Evolutionary conservation across 345 rosid genomes (phyloP), one percentile per base, ranked within the genome.

Genomic region (Schrenkiella parvula): DNA sequence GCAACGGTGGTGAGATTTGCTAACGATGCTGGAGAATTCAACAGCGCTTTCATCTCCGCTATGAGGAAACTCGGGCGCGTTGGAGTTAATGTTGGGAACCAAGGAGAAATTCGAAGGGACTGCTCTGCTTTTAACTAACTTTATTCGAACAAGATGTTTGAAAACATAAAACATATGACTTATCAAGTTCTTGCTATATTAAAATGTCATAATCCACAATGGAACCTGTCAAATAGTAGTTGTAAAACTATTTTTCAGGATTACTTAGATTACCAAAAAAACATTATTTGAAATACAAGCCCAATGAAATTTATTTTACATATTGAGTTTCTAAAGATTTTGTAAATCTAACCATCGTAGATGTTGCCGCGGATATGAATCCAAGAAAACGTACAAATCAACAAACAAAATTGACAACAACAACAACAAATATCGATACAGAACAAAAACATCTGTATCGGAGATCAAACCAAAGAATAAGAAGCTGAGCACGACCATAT

Each of bases 41-140:
- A 82, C 39, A 76, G 17, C 2, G 97, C 97, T 11, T 95, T 95
- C 44, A 55, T 1, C 13, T 23, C 73, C 0, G 90, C 96, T 1
- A 91, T 95, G 93, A 84, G 74, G 77, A 89, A 87, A 56, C 96
- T 89, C 2, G 99, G 99, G 12, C 88, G 95, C 54, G 86, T 81
- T 17, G 89, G 87, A 0, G 80, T 85, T 52, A 87, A 85, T 78
- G 85, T 86, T n/a, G 87, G 95, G 11, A 78, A 46, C 1, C 70
- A 80, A 67, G 97, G 97, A 51, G 78, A 83, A 74, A 88, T 91
- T 48, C 80, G 98, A 23, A 77, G 19, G 22, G 97, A 85, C 19
- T 91, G 96, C 81, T 38, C 88, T n/a, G 66, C 70, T 39, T 82
- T 90, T 65, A 83, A 87, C 70, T 84, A 70, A 38, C 9, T 50